Percentiles rank a stretch among this genome's conserved stretches.
Evolutionary conservation across 371 early-diverging fungal genomes (phyloP).

Genomic region (Mortierella sp.): DNA sequence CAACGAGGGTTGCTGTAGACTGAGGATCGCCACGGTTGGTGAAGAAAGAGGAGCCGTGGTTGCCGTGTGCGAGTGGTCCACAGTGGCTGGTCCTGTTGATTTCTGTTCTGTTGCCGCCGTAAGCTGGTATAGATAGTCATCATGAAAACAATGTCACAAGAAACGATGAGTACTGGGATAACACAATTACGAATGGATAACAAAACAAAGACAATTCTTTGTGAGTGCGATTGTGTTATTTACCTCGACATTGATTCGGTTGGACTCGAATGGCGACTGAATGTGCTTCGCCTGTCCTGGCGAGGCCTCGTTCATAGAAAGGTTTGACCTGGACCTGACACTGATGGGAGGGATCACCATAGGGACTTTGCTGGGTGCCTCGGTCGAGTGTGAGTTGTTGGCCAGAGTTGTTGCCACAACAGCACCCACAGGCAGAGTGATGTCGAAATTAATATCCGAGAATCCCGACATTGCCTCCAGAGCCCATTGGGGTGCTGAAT

Average conservation of each 20-base stretch:
- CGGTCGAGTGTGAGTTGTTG: conserved; percentile 9
- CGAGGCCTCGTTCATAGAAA: conserved; percentile 13
- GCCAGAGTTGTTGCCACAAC: conserved; percentile 35
- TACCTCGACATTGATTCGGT: conserved; percentile 22
- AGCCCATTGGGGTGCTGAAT: conserved; percentile 32
- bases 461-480: conserved; percentile 44
- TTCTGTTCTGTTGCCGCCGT: not conserved
- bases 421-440: conserved; percentile 27
- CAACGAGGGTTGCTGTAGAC: not conserved
- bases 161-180: not conserved
- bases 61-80: not conserved
- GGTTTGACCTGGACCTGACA: conserved; percentile 17
- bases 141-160: not conserved
- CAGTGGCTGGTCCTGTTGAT: not conserved
- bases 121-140: not conserved
- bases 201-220: too few species aligned
- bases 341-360: conserved; percentile 41
- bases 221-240: too few species aligned
- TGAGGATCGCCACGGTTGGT: not conserved
- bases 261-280: conserved; percentile 42
- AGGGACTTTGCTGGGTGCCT: conserved; percentile 2
- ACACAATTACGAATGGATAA: too few species aligned
- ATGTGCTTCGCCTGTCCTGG: conserved; percentile 26
- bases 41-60: not conserved
- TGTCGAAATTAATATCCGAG: conserved; percentile 40